These are phyloP conservation scores for Polymyxa betae DNA, from an alignment of 208 protist species.

Conservation along the genomic window DNA sequence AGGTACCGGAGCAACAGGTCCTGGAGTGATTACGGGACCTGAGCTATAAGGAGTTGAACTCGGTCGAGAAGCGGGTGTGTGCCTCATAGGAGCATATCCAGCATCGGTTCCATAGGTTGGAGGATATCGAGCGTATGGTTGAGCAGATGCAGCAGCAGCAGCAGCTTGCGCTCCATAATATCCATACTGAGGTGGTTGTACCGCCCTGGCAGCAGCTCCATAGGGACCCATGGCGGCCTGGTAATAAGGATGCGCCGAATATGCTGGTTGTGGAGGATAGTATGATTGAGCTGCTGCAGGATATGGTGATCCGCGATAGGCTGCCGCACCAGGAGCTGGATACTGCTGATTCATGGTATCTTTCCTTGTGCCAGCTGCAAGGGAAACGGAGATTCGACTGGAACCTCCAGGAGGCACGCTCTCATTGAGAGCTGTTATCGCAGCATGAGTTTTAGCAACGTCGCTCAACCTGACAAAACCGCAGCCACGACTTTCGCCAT, in stretches of 20 bases:
- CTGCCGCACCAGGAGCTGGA: not conserved
- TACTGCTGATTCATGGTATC: not conserved
- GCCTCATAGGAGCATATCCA: not conserved
- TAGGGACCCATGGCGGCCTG: not conserved
- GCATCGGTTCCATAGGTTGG: not conserved
- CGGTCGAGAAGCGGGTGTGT: not conserved
- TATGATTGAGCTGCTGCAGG: not conserved
- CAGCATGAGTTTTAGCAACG: constrained; percentile 37
- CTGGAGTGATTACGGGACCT: not conserved
- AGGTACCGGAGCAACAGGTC: too few relatives aligned
- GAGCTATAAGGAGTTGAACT: not conserved
- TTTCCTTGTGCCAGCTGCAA: constrained; percentile 8
- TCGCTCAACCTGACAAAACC: constrained; percentile 29
- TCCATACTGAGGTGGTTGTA: not conserved
- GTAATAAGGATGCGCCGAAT: not conserved
- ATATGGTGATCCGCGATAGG: not conserved
- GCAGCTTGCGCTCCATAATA: not conserved
- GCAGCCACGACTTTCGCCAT: constrained; percentile 21
- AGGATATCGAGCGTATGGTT: constrained; percentile 6
- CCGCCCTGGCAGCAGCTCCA: not conserved
- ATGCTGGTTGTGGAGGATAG: not conserved
- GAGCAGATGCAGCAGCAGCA: not conserved
- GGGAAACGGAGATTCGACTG: not conserved
- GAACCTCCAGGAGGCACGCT: constrained; percentile 12
- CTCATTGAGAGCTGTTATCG: constrained; percentile 7